Evolutionary conservation across 805 yeast species (phyloP).

Genomic region (Starmera amethionina): DNA sequence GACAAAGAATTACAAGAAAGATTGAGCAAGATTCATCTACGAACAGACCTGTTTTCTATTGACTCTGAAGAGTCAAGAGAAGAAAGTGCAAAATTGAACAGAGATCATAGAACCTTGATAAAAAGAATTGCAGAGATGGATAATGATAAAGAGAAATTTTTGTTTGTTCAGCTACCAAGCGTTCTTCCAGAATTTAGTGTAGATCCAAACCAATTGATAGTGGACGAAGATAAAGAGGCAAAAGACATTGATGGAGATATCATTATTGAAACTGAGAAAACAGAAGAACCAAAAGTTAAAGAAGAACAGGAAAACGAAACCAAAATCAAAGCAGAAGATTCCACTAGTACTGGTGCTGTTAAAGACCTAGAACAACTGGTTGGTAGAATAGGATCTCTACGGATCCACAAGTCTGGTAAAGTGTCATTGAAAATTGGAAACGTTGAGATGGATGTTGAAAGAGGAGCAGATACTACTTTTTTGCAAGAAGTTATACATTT

Average conservation of each 20-base stretch:
- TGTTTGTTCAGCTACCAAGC: constrained; percentile 30
- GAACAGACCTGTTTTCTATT: constrained; percentile 19
- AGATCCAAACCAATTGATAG: constrained; percentile 1
- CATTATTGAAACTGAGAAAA: constrained; percentile 7
- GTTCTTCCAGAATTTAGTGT: constrained; percentile 25
- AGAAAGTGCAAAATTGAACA: constrained; percentile 24
- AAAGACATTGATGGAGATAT: constrained; percentile 11
- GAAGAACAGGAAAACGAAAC: constrained; percentile 7
- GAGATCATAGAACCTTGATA: constrained; percentile 30
- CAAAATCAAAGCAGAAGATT: constrained; percentile 6
- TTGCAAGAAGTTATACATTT: constrained; percentile 63
- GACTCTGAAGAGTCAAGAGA: constrained; percentile 24
- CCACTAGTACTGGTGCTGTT: not conserved
- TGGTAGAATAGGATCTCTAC: constrained; percentile 66
- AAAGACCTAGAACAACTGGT: constrained; percentile 11
- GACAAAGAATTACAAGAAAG: constrained; percentile 19
- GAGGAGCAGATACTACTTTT: constrained; percentile 61
- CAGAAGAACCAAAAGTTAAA: constrained; percentile 4
- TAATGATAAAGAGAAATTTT: constrained; percentile 22
- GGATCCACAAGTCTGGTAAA: constrained; percentile 79
- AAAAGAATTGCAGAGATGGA: constrained; percentile 18
- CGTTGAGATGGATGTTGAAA: constrained; percentile 53
- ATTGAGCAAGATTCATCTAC: constrained; percentile 18
- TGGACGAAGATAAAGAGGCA: constrained; percentile 1
- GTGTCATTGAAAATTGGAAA: constrained; percentile 67